These are phyloP conservation scores for Leccinum arenicola DNA, from an alignment of 768 basidiomycete species.

Conservation along the genomic window DNA sequence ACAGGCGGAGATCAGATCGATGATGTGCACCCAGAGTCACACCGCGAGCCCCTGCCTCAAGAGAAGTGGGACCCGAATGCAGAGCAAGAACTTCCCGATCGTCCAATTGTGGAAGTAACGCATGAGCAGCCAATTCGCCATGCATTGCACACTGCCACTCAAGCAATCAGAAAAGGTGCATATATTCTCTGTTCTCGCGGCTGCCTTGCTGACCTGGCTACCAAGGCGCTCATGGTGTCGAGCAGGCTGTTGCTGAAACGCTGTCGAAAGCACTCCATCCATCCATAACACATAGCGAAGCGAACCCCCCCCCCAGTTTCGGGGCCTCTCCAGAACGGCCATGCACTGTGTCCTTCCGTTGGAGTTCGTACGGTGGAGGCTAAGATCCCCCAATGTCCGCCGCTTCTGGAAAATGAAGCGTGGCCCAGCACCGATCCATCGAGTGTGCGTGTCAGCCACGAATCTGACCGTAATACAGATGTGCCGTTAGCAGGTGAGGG, in stretches of 20 bases:
- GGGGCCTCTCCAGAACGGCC: slow-evolving; percentile 43
- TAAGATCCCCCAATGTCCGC: slow-evolving; percentile 50
- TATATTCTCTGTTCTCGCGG: not conserved
- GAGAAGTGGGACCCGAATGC: slow-evolving; percentile 71
- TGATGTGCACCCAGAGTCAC: slow-evolving; percentile 45
- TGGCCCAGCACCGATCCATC: slow-evolving; percentile 30
- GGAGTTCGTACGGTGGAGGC: slow-evolving; percentile 75
- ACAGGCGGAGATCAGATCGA: slow-evolving; percentile 62
- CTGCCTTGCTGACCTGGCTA: slow-evolving; percentile 3
- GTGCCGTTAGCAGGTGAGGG: slow-evolving; percentile 37
- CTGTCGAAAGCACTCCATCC: slow-evolving; percentile 39
- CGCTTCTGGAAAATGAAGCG: slow-evolving; percentile 32
- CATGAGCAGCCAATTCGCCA: slow-evolving; percentile 33
- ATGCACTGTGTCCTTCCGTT: slow-evolving; percentile 48
- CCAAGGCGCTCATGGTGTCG: slow-evolving; percentile 41
- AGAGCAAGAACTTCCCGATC: slow-evolving; percentile 53
- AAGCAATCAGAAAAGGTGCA: slow-evolving; percentile 52
- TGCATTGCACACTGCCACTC: slow-evolving; percentile 36
- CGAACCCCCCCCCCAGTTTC: not conserved
- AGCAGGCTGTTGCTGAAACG: slow-evolving; percentile 37
- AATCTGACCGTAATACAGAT: not conserved
- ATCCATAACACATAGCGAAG: slow-evolving; percentile 2
- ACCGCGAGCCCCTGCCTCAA: slow-evolving; percentile 43
- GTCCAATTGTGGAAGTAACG: slow-evolving; percentile 43
- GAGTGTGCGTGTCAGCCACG: slow-evolving; percentile 15